A percentile compares a stretch with the other conserved stretches of the same genome.
These are phyloP conservation scores for Podospora australis DNA, from an alignment of 495 filamentous ascomycete species.

Conservation along the genomic window DNA sequence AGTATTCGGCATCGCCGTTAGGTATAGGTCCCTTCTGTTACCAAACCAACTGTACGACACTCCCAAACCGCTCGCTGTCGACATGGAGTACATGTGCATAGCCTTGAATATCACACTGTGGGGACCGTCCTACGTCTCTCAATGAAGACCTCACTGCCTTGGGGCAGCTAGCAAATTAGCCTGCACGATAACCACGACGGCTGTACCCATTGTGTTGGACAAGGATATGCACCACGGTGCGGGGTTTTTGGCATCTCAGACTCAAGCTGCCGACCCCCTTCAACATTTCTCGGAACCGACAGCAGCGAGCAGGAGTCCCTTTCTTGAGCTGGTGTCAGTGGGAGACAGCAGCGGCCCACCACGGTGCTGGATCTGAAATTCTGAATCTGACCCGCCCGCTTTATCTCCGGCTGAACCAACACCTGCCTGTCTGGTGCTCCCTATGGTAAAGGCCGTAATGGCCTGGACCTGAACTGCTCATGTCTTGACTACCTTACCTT, in stretches of 20 bases:
- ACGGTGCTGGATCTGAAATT: constrained; percentile 2
- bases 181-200: no score
- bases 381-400: constrained; percentile 1
- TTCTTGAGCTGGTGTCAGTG: background rate
- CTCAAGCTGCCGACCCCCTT: background rate
- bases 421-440: constrained; percentile 2
- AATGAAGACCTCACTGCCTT: no score
- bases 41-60: no score
- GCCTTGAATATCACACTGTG: no score
- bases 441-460: constrained; percentile 21
- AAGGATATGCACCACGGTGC: background rate
- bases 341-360: constrained; percentile 2
- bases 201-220: no score
- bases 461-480: background rate
- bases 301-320: background rate
- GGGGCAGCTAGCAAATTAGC: no score
- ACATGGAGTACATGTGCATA: no score
- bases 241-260: background rate
- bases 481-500: constrained; percentile 14
- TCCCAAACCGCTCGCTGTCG: no score
- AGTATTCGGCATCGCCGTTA: no score
- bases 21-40: no score
- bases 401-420: background rate
- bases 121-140: no score
- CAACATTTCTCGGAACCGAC: background rate